Evolutionary conservation across 1,284 basidiomycete genomes (phyloP), one percentile per base, ranked within the genome.

Genomic region (Cronartium ribicola): DNA sequence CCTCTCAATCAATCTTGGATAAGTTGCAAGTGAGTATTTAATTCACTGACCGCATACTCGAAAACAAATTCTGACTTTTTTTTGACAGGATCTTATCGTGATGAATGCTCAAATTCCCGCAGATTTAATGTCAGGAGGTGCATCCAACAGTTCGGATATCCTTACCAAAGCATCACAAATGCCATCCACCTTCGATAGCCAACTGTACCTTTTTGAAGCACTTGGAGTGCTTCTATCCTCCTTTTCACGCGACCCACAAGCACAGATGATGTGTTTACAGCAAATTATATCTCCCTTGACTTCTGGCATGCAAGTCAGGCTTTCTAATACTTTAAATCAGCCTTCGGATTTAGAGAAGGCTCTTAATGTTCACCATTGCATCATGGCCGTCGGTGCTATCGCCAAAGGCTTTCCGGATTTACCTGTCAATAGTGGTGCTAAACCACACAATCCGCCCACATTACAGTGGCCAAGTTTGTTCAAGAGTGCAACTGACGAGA

Each of bases 141-240:
- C 65, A 29, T 44, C 29, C 17, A 59, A 46, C 66, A 51, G 61
- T 20, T 37, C 59, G 37, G 84, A 85, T 66, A 77, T 83, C 17
- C 79, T 98, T 36, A 83, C 87, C 22, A 95, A 96, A 81, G 91
- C 92, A 0, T 87, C 92, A 40, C 88, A 87, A 48, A 86, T 87
- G 76, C 85, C 90, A 1, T 85, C 86, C 77, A 82, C 86, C 70
- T 96, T 97, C 81, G 91, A 95, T 79, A 88, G 92, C 43, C 96
- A 99, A 82, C 85, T 98, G 10, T 94, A 98, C 80, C 86, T 99
- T 8, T 98, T 94, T 81, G 97, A 99, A 83, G 89, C 92, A 0
- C 86, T 89, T 57, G 97, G 96, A 14, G 89, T 87, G 22, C 85
- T 98, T 51, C 86, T 93, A 70, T 91, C 91, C 20, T 75, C 66